phyloP scores from a whole-genome alignment of 169 alveolate species.

The Blepharisma undulans region DNA sequence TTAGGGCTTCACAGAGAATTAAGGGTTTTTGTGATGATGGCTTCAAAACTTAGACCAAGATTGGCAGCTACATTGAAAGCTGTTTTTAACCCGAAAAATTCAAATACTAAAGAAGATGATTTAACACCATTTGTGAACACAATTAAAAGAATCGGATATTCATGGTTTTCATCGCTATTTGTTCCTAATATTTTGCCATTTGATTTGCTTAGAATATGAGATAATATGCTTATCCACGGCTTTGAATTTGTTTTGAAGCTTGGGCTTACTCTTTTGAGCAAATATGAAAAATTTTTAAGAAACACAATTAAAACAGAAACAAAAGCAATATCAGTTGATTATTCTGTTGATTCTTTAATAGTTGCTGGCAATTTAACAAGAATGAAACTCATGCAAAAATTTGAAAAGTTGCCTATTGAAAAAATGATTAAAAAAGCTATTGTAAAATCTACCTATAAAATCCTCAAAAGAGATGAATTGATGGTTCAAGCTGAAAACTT shows the following conservation, averaged over 20 bases:
- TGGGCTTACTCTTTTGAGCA: not conserved
- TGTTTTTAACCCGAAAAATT: not conserved
- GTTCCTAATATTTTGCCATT: not conserved
- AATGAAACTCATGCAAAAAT: not conserved
- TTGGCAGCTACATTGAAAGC: not conserved
- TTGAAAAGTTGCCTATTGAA: not conserved
- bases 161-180: not conserved
- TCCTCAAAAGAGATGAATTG: not conserved
- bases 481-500: not conserved
- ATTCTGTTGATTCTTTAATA: conserved; percentile 8
- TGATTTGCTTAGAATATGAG: conserved; percentile 23
- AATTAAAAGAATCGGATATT: conserved; percentile 9
- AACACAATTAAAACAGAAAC: conserved; percentile 19
- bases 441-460: not conserved
- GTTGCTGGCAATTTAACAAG: conserved; percentile 1
- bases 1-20: not conserved
- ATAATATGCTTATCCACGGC: conserved; percentile 16
- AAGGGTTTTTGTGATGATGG: conserved; percentile 7
- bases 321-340: not conserved
- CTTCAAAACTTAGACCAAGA: not conserved
- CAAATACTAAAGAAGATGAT: not conserved
- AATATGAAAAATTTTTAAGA: not conserved
- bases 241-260: conserved; percentile 10
- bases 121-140: not conserved
- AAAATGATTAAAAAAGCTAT: not conserved